phyloP scores from a whole-genome alignment of 257 asterid genomes.

The Rhazya stricta region DNA sequence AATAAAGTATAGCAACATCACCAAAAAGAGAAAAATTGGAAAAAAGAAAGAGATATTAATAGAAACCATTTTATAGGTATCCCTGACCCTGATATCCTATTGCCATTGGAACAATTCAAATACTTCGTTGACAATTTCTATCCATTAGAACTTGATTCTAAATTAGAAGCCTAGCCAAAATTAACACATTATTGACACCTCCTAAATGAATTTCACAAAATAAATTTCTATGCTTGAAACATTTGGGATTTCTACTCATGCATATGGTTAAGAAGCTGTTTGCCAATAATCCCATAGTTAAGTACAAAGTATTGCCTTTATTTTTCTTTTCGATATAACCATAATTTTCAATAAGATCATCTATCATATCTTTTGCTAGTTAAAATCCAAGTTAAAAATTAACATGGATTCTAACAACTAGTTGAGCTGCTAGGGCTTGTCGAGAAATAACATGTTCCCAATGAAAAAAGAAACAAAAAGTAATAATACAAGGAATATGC shows the following conservation, averaged over 20 bases:
- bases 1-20: neutral
- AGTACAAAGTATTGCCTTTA: neutral
- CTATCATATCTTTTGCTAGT: neutral
- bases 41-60: neutral
- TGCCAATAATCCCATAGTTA: neutral
- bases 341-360: neutral
- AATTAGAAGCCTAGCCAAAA: neutral
- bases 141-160: neutral
- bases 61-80: neutral
- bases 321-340: neutral
- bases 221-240: neutral
- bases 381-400: neutral
- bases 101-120: neutral
- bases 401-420: neutral
- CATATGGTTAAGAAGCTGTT: neutral
- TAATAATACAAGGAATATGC: too few species aligned
- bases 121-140: neutral
- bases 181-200: neutral
- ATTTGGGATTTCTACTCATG: neutral
- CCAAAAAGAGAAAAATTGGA: neutral
- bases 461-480: neutral
- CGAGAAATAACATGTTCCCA: neutral
- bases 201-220: neutral
- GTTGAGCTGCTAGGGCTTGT: neutral
- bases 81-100: neutral